A percentile compares a stretch with the other conserved stretches of the same genome.
phyloP scores from a whole-genome alignment of 768 basidiomycete species.

The Naganishia friedmannii region DNA sequence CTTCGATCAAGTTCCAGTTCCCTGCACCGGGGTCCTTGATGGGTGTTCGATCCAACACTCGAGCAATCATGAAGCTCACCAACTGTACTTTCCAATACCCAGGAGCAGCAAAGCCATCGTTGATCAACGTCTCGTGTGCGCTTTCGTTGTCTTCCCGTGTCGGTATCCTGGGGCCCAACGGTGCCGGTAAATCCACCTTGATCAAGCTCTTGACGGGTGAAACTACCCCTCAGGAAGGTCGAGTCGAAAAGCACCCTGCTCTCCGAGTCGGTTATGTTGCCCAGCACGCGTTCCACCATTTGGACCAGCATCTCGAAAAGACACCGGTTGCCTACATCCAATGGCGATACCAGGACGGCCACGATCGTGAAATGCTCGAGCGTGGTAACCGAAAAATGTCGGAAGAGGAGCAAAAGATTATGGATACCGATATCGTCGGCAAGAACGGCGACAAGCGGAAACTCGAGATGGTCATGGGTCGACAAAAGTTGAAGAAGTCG shows the following conservation, averaged over 20 bases:
- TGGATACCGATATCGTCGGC: conserved; percentile 85
- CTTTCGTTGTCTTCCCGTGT: conserved; percentile 92
- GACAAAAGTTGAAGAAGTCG: conserved; percentile 94
- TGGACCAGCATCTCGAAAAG: conserved; percentile 87
- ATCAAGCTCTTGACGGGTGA: conserved; percentile 95
- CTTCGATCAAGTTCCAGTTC: conserved; percentile 90
- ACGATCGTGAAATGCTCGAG: conserved; percentile 90
- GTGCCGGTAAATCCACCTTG: conserved; percentile 92
- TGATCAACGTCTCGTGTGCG: conserved; percentile 84
- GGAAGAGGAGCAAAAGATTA: conserved; percentile 71
- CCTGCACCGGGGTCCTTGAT: conserved; percentile 92
- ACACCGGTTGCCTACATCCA: conserved; percentile 88
- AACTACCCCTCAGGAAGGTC: conserved; percentile 82
- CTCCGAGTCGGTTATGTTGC: conserved; percentile 94
- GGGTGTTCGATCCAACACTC: conserved; percentile 93
- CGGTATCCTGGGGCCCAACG: conserved; percentile 86
- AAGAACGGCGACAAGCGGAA: conserved; percentile 86
- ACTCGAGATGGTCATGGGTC: conserved; percentile 89
- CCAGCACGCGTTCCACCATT: conserved; percentile 96
- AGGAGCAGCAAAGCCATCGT: conserved; percentile 71
- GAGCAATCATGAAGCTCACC: conserved; percentile 87
- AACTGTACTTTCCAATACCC: conserved; percentile 94
- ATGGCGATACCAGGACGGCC: conserved; percentile 98
- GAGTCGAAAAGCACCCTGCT: conserved; percentile 89
- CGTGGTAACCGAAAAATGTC: conserved; percentile 87